phyloP scores from a whole-genome alignment of 2,329 filamentous ascomycete species.

The Arthrobotrys pseudoclavata region DNA sequence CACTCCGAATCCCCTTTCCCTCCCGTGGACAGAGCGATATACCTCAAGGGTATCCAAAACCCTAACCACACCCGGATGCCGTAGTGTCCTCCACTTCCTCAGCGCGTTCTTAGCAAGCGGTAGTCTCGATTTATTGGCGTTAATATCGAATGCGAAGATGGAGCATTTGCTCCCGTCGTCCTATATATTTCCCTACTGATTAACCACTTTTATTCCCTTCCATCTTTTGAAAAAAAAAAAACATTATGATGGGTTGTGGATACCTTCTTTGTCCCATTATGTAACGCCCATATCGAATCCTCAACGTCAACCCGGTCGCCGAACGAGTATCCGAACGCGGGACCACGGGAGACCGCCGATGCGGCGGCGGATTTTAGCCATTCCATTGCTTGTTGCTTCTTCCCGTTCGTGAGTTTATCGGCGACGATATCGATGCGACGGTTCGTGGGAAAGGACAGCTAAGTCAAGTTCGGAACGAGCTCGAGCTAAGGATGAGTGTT shows the following conservation, averaged over 20 bases:
- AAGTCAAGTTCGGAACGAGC: too few species aligned
- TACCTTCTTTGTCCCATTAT: constrained; percentile 93
- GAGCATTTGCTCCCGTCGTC: constrained; percentile 95
- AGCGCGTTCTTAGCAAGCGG: constrained; percentile 93
- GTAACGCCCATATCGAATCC: constrained; percentile 94
- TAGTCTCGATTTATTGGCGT: constrained; percentile 79
- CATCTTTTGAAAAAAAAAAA: not conserved
- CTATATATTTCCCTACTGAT: constrained; percentile 71
- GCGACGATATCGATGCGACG: too few species aligned
- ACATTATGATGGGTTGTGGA: not conserved
- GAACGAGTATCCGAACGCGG: constrained; percentile 91
- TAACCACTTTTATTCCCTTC: constrained; percentile 36
- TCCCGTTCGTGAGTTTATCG: too few species aligned
- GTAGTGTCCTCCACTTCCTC: constrained; percentile 90
- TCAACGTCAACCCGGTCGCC: constrained; percentile 93
- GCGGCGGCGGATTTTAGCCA: constrained; percentile 98
- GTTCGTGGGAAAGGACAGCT: too few species aligned
- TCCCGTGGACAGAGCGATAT: constrained; percentile 53
- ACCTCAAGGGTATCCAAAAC: constrained; percentile 95
- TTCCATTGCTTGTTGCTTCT: constrained; percentile 76
- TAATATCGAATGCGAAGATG: constrained; percentile 95
- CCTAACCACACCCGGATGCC: constrained; percentile 94
- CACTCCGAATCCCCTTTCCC: too few species aligned
- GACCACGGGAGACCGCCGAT: constrained; percentile 94
- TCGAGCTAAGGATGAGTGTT: too few species aligned